Base-by-base conservation (phyloP, 2,329 filamentous ascomycete genomes). In the Pseudovirgaria hyperparasitica region DNA sequence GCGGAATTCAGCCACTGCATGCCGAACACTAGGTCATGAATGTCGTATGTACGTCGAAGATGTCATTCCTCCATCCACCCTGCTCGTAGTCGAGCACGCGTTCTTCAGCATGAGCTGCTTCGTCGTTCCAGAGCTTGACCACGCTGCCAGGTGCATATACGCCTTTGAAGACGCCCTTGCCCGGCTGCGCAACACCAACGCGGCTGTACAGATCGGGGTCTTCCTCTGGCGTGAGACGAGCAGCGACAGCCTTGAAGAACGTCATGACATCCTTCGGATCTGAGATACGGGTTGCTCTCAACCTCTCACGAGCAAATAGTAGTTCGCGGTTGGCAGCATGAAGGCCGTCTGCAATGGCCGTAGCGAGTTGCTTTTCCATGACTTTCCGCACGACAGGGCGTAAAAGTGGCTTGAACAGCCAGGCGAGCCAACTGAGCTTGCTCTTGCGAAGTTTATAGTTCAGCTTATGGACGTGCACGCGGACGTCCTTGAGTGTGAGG, bases 71-170 rank as follows among this genome's bases (percentile, higher is more conserved):
- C 85, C 85, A 93, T 0, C 79, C 80, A 10, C 67, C 73, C 24
- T 61, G 61, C 29, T 75, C 70, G 45, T 74, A 75, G 37, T 87
- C 79, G 37, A 86, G 73, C 19, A 92, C 71, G 21, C 73, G 66
- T 52, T 92, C 80, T 12, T 65, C 65, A 0, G 82, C 84, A 34
- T 65, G 62, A 13, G 62, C 56, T 0, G 72, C 84, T 55, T 92
- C 79, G 37, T 85, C 76, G 38, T 87, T 72, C 82, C 84, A 93
- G n/a, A 92, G 54, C 56, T 81, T 85, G 27, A 90, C 80, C 15
- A 94, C 60, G 51, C 85, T 93, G 1, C 84, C 86, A 0, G 87
- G 87, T 1, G 87, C 77, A 56, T 93, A 94, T 2, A 84, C 70
- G 4, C 79, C 82, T 40, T 74, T 73, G 60, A 96, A 96, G 0